Percentiles rank a stretch among this genome's conserved stretches.
Conservation (phyloP, 805 yeast species). For the Saccharomycopsis babjevae region DNA sequence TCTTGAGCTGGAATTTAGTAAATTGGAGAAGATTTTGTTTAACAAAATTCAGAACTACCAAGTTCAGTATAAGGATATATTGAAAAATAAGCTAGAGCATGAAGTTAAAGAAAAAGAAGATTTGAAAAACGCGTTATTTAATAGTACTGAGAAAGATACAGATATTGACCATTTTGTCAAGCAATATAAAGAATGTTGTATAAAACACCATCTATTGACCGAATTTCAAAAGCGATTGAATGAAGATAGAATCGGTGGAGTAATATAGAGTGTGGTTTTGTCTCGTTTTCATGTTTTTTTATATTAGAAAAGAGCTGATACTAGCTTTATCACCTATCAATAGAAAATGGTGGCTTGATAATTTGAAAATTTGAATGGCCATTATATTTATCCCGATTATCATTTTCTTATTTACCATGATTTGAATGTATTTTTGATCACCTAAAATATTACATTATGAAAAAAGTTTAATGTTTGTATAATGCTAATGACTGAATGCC, state of each 20-base stretch:
- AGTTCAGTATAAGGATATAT: conserved; percentile 11
- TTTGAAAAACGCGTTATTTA: conserved; percentile 3
- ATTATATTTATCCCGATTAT: too few relatives aligned
- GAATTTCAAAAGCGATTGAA: conserved; percentile 8
- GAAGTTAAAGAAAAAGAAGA: conserved; percentile 4
- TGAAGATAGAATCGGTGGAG: conserved; percentile 14
- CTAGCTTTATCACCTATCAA: too few relatives aligned
- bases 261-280: neutral
- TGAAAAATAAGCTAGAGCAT: conserved; percentile 1
- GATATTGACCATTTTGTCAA: conserved; percentile 3
- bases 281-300: neutral
- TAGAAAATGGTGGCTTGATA: too few relatives aligned
- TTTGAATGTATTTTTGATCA: too few relatives aligned
- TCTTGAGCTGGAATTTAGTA: conserved; percentile 4
- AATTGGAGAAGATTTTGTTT: conserved; percentile 6
- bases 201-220: conserved; percentile 1
- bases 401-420: too few relatives aligned
- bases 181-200: conserved; percentile 1
- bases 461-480: neutral
- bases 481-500: neutral
- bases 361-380: too few relatives aligned
- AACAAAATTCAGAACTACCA: conserved; percentile 4
- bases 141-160: conserved; percentile 1
- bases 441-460: neutral
- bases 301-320: too few relatives aligned